Evolutionary conservation across 495 filamentous ascomycete species (phyloP).

Genomic region (Amniculicola lignicola): DNA sequence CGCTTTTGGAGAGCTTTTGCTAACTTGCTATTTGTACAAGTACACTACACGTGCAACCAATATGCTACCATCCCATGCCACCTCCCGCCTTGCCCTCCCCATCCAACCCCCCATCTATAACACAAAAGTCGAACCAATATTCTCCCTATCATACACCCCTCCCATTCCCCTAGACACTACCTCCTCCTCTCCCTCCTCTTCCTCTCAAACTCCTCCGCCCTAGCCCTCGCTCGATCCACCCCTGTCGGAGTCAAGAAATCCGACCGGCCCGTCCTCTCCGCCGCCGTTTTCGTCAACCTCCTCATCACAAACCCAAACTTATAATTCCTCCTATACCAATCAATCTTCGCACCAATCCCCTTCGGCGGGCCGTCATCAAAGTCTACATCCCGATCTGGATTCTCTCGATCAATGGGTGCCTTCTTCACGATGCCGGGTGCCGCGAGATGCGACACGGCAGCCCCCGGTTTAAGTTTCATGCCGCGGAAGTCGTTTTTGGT

Average conservation of each 20-base stretch:
- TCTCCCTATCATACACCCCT: constrained; percentile 36
- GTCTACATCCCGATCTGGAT: background rate
- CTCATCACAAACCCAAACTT: constrained; percentile 17
- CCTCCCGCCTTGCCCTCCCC: background rate
- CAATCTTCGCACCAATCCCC: constrained; percentile 29
- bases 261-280: too few relatives aligned
- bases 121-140: background rate
- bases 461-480: constrained; percentile 1
- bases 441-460: background rate
- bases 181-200: constrained; percentile 14
- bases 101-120: background rate
- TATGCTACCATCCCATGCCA: background rate
- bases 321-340: constrained; percentile 40
- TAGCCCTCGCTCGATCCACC: background rate
- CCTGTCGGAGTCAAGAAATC: too few relatives aligned
- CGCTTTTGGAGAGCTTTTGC: too few relatives aligned
- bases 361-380: constrained; percentile 24
- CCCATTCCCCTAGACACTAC: constrained; percentile 45
- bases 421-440: background rate
- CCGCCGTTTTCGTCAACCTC: constrained; percentile 17
- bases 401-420: constrained; percentile 2
- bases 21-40: too few relatives aligned
- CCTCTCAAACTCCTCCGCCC: constrained; percentile 37
- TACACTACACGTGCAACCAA: too few relatives aligned
- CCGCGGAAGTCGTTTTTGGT: background rate